Evolutionary conservation across 169 alveolate species (phyloP).

Genomic region (Prorocentrum cordatum): DNA sequence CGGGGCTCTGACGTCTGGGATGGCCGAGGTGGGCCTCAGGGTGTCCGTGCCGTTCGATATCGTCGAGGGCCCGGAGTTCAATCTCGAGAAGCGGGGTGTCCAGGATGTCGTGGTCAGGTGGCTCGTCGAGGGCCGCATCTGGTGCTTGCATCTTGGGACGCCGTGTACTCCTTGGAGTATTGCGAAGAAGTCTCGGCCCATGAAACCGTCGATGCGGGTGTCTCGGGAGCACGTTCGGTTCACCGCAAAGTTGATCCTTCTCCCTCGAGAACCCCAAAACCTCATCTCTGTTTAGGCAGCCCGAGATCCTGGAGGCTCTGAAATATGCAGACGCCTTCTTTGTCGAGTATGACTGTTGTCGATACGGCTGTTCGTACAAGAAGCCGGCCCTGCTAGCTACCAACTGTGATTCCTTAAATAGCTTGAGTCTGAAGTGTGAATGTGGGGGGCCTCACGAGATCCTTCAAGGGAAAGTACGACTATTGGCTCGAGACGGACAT

Average conservation of each 20-base stretch:
- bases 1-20: neutral
- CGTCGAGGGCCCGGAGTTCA: neutral
- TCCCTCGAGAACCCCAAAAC: conserved; percentile 13
- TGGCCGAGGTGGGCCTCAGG: neutral
- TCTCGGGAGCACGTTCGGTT: neutral
- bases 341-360: neutral
- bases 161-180: neutral
- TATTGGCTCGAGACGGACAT: no score
- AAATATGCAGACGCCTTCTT: neutral
- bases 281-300: neutral
- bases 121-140: neutral
- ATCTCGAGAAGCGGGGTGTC: neutral
- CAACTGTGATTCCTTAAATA: neutral
- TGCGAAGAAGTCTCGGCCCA: no score
- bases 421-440: neutral
- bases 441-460: neutral
- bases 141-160: neutral
- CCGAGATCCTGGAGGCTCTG: neutral
- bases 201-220: no score
- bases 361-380: neutral
- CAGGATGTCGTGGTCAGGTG: neutral
- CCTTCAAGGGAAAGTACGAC: neutral
- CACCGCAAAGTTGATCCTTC: neutral
- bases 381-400: neutral
- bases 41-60: neutral